phyloP scores from a whole-genome alignment of 2,329 filamentous ascomycete genomes.

The Hymenoscyphus linearis region DNA sequence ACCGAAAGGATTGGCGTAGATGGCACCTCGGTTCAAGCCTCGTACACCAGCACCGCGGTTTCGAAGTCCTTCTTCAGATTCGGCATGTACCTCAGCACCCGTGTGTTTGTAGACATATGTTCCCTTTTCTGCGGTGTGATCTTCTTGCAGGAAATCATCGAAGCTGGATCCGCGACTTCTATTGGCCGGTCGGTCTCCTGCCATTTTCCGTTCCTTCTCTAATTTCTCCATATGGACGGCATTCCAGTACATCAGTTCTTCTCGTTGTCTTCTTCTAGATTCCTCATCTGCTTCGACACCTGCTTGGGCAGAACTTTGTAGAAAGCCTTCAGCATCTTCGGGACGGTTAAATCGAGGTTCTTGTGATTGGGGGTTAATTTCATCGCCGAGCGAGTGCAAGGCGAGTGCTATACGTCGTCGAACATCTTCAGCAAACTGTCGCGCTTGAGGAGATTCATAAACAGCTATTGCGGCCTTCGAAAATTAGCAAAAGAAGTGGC shows the following conservation, averaged over 20 bases:
- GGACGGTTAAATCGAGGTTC: slow-evolving; percentile 59
- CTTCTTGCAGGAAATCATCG: slow-evolving; percentile 53
- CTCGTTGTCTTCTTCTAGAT: slow-evolving; percentile 53
- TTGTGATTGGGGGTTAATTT: slow-evolving; percentile 37
- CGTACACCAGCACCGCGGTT: slow-evolving; percentile 44
- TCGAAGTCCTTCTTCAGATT: slow-evolving; percentile 40
- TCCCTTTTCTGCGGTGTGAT: slow-evolving; percentile 47
- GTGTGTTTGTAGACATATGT: slow-evolving; percentile 55
- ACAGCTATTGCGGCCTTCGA: slow-evolving; percentile 36
- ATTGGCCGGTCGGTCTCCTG: slow-evolving; percentile 26
- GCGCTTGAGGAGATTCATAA: slow-evolving; percentile 60
- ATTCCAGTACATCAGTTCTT: slow-evolving; percentile 64
- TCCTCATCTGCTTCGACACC: slow-evolving; percentile 60
- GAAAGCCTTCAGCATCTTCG: slow-evolving; percentile 60
- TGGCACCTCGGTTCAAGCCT: slow-evolving; percentile 39
- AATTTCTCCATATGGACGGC: slow-evolving; percentile 46
- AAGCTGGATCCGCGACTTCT: slow-evolving; percentile 36
- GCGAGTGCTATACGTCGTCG: slow-evolving; percentile 57
- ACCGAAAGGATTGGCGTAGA: slow-evolving; percentile 55
- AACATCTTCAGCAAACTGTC: slow-evolving; percentile 55
- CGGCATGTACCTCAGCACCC: slow-evolving; percentile 41
- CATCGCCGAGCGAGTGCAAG: slow-evolving; percentile 54
- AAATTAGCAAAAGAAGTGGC: slow-evolving; percentile 9
- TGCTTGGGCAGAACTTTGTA: slow-evolving; percentile 44
- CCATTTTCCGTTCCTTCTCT: slow-evolving; percentile 32